A percentile compares a stretch with the other conserved stretches of the same genome.
phyloP scores from a whole-genome alignment of 2,329 filamentous ascomycete species.

The Plectosphaerella sp. region DNA sequence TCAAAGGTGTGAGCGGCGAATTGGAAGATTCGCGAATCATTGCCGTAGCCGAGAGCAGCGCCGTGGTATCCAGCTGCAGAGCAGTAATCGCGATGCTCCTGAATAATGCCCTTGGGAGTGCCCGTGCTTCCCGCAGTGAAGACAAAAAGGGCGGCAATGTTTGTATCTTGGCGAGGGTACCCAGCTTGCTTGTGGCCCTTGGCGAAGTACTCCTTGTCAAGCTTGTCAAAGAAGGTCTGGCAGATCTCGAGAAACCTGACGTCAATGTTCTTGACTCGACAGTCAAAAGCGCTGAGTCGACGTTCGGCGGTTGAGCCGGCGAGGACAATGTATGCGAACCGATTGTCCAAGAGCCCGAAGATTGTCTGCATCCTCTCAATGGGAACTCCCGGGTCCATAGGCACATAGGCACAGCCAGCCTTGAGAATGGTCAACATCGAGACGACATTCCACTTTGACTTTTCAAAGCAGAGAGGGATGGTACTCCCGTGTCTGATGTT shows the following conservation, averaged over 20 bases:
- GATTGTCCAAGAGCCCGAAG: background rate
- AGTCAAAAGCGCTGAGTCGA: too few relatives aligned
- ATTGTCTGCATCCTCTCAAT: background rate
- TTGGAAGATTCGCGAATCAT: slow-evolving; percentile 7
- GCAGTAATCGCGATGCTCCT: background rate
- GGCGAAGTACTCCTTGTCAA: background rate
- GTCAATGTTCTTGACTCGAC: too few relatives aligned
- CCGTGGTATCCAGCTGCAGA: background rate
- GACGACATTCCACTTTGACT: slow-evolving; percentile 18
- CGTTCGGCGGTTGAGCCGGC: background rate
- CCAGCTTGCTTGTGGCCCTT: too few relatives aligned
- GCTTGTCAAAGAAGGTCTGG: background rate
- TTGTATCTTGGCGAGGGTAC: too few relatives aligned
- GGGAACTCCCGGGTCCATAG: slow-evolving; percentile 16
- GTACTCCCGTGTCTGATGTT: slow-evolving; percentile 3
- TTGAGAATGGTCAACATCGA: slow-evolving; percentile 18
- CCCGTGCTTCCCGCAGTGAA: slow-evolving; percentile 19
- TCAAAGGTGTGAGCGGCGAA: slow-evolving; percentile 29
- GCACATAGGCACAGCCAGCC: slow-evolving; percentile 16
- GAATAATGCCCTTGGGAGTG: slow-evolving; percentile 13
- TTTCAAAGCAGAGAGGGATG: slow-evolving; percentile 22
- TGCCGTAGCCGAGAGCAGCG: background rate
- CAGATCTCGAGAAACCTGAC: background rate
- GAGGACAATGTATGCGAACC: background rate
- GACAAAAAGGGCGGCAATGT: slow-evolving; percentile 11